Conservation (phyloP, 176 grass and related monocot species). For the Triticum timopheevii region DNA sequence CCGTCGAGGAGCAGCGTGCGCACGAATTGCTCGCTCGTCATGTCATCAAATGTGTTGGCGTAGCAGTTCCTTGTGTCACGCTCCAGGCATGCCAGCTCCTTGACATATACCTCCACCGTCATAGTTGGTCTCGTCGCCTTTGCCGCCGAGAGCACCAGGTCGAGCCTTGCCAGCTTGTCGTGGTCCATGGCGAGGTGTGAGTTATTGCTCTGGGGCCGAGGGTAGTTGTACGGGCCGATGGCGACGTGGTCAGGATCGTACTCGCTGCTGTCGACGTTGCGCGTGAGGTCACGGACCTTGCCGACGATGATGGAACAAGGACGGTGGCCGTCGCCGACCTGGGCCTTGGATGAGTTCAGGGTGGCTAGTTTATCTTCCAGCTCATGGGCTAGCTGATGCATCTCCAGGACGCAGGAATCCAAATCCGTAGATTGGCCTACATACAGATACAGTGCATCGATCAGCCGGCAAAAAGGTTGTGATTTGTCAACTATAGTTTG, state of each 20-base stretch:
- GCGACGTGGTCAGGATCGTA: background rate
- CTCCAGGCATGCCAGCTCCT: background rate
- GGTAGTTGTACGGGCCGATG: constrained; percentile 33
- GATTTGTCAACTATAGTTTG: too few species aligned
- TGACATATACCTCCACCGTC: background rate
- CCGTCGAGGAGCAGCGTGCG: constrained; percentile 35
- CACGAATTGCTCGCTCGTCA: background rate
- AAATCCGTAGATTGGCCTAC: background rate
- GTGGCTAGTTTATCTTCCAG: background rate
- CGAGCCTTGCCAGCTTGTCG: background rate
- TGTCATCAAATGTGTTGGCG: background rate
- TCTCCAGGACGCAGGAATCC: background rate
- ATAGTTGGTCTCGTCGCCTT: background rate
- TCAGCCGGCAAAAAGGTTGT: too few species aligned
- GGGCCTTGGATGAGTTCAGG: background rate
- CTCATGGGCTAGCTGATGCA: background rate
- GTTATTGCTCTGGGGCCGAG: background rate
- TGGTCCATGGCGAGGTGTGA: background rate
- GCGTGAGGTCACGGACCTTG: background rate
- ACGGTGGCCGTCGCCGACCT: background rate
- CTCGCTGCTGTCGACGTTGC: background rate
- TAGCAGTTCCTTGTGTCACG: background rate
- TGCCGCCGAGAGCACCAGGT: background rate
- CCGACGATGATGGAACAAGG: background rate
- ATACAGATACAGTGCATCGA: too few species aligned